Evolutionary conservation across 192 early-diverging fungal genomes (phyloP).

Genomic region (Linnemannia elongata): DNA sequence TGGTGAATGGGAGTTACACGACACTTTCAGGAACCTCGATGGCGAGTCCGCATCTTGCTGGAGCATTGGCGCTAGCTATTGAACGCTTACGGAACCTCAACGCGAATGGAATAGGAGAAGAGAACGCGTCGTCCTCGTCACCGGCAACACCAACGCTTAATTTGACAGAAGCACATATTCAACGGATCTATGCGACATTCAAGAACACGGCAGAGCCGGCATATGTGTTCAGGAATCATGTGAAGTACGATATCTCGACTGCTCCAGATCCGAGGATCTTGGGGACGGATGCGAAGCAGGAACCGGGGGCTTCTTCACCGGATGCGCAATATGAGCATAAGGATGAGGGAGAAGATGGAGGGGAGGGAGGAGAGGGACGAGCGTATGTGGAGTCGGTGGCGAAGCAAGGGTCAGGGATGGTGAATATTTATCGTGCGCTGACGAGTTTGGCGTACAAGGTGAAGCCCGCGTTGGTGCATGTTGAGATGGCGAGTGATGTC

Average conservation of each 20-base stretch:
- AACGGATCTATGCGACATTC: conserved; percentile 19
- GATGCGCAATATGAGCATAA: not conserved
- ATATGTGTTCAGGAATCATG: conserved; percentile 17
- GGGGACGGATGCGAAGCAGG: not conserved
- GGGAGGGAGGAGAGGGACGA: not conserved
- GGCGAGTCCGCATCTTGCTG: conserved; percentile 41
- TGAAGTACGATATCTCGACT: not conserved
- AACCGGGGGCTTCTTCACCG: not conserved
- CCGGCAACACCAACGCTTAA: too few species aligned
- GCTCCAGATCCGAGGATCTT: not conserved
- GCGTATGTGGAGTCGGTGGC: conserved; percentile 20
- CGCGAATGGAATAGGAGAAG: not conserved
- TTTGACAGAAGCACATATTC: not conserved
- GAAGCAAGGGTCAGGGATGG: conserved; percentile 27
- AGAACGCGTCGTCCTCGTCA: too few species aligned
- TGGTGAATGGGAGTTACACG: conserved; percentile 26
- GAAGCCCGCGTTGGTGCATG: not conserved
- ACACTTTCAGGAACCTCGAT: conserved; percentile 44
- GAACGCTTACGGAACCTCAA: conserved; percentile 7
- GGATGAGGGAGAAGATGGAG: not conserved
- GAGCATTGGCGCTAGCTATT: conserved; percentile 34
- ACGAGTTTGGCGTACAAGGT: conserved; percentile 15
- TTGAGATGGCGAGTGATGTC: not conserved
- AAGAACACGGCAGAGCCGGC: conserved; percentile 29
- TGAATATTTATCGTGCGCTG: conserved; percentile 27